Evolutionary conservation across 169 alveolate species (phyloP), one percentile per base, ranked within the genome.

Genomic region (Eimeria maxima): DNA sequence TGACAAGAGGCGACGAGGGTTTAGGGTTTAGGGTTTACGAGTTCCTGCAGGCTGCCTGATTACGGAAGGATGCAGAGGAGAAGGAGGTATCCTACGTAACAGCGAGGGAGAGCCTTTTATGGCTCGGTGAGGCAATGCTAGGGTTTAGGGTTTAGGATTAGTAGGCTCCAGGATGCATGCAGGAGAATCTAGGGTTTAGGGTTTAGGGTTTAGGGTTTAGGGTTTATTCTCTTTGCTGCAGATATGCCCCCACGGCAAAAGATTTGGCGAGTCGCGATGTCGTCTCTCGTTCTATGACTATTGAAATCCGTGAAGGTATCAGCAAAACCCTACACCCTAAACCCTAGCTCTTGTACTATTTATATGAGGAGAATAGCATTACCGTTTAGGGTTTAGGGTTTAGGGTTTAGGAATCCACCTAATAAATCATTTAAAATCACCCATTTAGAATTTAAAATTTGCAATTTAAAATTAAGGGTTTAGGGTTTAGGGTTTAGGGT

Each of bases 11-110:
- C n/a, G n/a, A n/a, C n/a, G n/a, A n/a, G 47, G 42, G 50, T 38
- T 84, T 84, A 18, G 29, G 92, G 29, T 38, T 84, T 38, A 4
- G 29, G 73, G 92, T 27, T 24, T 84, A 24, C 22, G 42, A 14
- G 5, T 67, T 1, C 13, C 44, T 7, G 5, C 73, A 89, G 95
- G 96, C 67, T 95, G 96, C 63, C 97, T 99, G 90, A 99, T 99
- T 97, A 99, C 99, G 74, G 99, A 99, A 97, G 99, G 99, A 87
- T 99, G 99, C 97, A 98, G 99, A 96, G 99, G 99, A 57, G 99
- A 99, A 97, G 99, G 99, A 33, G 99, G 99, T 67, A 99, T 99
- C 69, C 98, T 99, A 55, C 98, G 99, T 74, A 99, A 99, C 98
- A 95, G 98, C 67, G 99, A 99, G 93, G 99, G 99, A 42, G 97